Percentiles rank a stretch among this genome's conserved stretches.
Conservation (phyloP, 2,329 filamentous ascomycete genomes). For the Ophiostoma angusticollis region DNA sequence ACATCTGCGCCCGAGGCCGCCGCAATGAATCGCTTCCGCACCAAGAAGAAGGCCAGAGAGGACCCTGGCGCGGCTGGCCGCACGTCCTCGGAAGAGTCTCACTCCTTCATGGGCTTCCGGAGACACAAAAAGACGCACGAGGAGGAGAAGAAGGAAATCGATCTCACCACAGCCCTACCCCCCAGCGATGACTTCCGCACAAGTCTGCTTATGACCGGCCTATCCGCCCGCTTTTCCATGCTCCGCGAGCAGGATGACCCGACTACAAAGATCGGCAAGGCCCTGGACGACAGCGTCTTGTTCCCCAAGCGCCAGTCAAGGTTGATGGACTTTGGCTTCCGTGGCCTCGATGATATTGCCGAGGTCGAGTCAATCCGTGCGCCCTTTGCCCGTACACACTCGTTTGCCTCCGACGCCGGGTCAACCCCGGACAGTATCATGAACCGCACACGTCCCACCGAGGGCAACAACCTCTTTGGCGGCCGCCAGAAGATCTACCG, state of each 20-base stretch:
- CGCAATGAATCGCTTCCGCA: conserved; percentile 66
- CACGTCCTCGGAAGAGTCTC: conserved; percentile 41
- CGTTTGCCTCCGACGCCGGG: conserved; percentile 57
- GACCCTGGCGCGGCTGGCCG: conserved; percentile 25
- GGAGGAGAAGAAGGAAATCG: conserved; percentile 51
- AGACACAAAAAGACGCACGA: conserved; percentile 41
- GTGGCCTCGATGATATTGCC: conserved; percentile 66
- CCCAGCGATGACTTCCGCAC: conserved; percentile 84
- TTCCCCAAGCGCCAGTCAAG: conserved; percentile 71
- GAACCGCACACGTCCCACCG: conserved; percentile 65
- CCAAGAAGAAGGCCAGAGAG: conserved; percentile 57
- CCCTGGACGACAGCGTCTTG: conserved; percentile 86
- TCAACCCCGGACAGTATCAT: conserved; percentile 60
- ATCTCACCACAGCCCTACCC: conserved; percentile 63
- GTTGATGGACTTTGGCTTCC: conserved; percentile 54
- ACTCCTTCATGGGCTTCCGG: conserved; percentile 35
- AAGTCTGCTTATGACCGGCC: conserved; percentile 86
- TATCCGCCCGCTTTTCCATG: conserved; percentile 96
- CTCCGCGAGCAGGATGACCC: conserved; percentile 89
- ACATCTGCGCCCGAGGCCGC: background rate
- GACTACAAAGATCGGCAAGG: conserved; percentile 77
- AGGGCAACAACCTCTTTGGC: conserved; percentile 89
- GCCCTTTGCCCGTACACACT: conserved; percentile 47
- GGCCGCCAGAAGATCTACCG: conserved; percentile 94
- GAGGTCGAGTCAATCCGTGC: conserved; percentile 74